These are phyloP conservation scores for Leccinum olivaceopallidum DNA, from an alignment of 768 basidiomycete species.

Conservation along the genomic window DNA sequence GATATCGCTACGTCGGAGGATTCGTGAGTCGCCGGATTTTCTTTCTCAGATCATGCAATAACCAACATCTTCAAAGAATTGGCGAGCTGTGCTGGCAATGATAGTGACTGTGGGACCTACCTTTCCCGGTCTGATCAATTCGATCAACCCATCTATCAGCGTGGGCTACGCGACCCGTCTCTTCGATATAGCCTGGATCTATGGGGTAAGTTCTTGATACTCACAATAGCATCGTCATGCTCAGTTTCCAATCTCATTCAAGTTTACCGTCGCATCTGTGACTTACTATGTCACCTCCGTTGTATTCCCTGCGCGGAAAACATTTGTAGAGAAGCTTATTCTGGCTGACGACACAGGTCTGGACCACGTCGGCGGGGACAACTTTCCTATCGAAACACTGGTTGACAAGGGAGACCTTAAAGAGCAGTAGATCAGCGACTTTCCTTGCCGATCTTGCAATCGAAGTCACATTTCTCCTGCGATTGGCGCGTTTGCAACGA, in stretches of 20 bases:
- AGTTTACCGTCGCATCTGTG: constrained; percentile 27
- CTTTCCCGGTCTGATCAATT: constrained; percentile 74
- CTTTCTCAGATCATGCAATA: not conserved
- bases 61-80: constrained; percentile 56
- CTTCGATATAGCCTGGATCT: constrained; percentile 77
- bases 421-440: constrained; percentile 7
- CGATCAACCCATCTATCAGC: constrained; percentile 63
- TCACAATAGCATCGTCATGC: not conserved
- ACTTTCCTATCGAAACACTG: not conserved
- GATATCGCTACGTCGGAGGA: constrained; percentile 77
- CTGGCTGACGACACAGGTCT: constrained; percentile 17
- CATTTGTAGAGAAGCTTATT: constrained; percentile 28
- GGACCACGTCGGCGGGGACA: not conserved
- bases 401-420: constrained; percentile 2
- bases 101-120: constrained; percentile 68
- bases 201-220: constrained; percentile 51
- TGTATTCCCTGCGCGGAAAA: constrained; percentile 27
- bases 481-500: constrained; percentile 3
- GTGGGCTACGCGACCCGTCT: constrained; percentile 59
- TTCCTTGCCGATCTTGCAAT: constrained; percentile 12
- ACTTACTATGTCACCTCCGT: constrained; percentile 30
- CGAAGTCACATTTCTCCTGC: not conserved
- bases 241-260: not conserved
- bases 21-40: constrained; percentile 50
- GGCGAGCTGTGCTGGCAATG: constrained; percentile 74